Evolutionary conservation across 805 yeast species (phyloP).

Genomic region (Hanseniaspora guilliermondii): DNA sequence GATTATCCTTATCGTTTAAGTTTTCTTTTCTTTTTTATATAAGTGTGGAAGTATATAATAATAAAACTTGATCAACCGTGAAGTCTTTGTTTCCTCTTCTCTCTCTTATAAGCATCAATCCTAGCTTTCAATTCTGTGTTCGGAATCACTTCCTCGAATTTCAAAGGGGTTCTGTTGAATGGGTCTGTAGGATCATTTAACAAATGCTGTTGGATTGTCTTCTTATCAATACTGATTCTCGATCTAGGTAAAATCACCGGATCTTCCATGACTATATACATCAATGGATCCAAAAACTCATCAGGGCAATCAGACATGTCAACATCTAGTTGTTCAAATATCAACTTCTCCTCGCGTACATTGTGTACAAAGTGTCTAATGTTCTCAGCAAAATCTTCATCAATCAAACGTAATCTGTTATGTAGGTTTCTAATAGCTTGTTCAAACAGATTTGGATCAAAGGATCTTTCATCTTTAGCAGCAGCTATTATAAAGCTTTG

Average conservation of each 20-base stretch:
- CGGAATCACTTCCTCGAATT: slow-evolving; percentile 75
- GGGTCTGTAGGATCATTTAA: slow-evolving; percentile 95
- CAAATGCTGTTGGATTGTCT: slow-evolving; percentile 86
- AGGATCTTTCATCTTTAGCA: slow-evolving; percentile 87
- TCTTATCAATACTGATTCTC: slow-evolving; percentile 69
- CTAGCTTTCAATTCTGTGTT: slow-evolving; percentile 53
- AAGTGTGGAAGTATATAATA: neutral
- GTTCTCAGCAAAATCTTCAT: slow-evolving; percentile 39
- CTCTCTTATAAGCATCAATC: slow-evolving; percentile 45
- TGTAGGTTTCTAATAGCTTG: slow-evolving; percentile 60
- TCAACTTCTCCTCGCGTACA: slow-evolving; percentile 49
- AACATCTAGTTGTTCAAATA: slow-evolving; percentile 69
- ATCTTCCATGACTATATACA: slow-evolving; percentile 90
- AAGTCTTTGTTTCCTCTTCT: slow-evolving; percentile 28
- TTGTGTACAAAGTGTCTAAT: slow-evolving; percentile 45
- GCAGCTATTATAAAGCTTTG: slow-evolving; percentile 62
- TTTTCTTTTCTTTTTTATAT: too few species aligned
- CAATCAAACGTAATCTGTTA: slow-evolving; percentile 40
- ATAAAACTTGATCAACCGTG: neutral
- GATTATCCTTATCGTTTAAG: neutral
- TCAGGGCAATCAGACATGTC: slow-evolving; percentile 93
- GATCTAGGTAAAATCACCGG: slow-evolving; percentile 92
- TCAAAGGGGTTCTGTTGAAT: slow-evolving; percentile 84
- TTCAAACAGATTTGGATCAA: slow-evolving; percentile 48
- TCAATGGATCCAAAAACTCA: slow-evolving; percentile 90